A percentile compares a stretch with the other conserved stretches of the same genome.
Conservation (phyloP, 805 yeast genomes). For the Metschnikowia henanensis region DNA sequence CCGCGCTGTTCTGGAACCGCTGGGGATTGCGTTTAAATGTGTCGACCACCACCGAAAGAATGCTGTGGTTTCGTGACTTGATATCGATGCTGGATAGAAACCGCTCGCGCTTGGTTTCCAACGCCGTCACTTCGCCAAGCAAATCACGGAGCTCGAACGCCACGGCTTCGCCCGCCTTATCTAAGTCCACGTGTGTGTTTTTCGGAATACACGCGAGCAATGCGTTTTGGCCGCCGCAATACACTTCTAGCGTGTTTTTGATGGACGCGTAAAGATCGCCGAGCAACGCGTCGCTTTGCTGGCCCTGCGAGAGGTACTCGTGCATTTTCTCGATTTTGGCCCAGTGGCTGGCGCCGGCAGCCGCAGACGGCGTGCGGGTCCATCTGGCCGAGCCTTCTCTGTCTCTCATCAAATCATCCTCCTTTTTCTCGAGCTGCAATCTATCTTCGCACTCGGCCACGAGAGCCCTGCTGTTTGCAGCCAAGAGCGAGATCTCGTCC, state of each 20-base stretch:
- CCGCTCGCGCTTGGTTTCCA: conserved; percentile 38
- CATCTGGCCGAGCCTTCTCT: conserved; percentile 55
- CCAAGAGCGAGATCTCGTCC: conserved; percentile 45
- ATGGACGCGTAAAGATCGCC: conserved; percentile 47
- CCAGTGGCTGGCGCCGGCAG: conserved; percentile 40
- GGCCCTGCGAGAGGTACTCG: conserved; percentile 55
- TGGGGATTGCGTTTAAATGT: conserved; percentile 36
- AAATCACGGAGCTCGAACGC: conserved; percentile 38
- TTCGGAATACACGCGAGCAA: conserved; percentile 41
- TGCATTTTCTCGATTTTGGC: conserved; percentile 45
- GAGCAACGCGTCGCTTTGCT: conserved; percentile 58
- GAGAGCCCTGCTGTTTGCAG: conserved; percentile 40
- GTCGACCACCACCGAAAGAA: conserved; percentile 53
- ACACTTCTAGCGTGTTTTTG: conserved; percentile 44
- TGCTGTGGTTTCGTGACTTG: conserved; percentile 46
- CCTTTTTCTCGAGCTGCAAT: conserved; percentile 50
- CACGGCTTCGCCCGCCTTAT: conserved; percentile 28
- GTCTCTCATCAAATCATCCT: conserved; percentile 52
- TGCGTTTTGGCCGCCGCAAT: conserved; percentile 39
- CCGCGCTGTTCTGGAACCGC: conserved; percentile 17
- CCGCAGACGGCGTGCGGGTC: conserved; percentile 49
- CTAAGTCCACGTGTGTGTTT: conserved; percentile 34
- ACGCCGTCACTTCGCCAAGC: conserved; percentile 26
- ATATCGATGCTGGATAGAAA: conserved; percentile 44
- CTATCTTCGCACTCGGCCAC: conserved; percentile 47